A percentile compares a stretch with the other conserved stretches of the same genome.
phyloP scores from a whole-genome alignment of 148 eudicot species.

The Dysphania ambrosioides region DNA sequence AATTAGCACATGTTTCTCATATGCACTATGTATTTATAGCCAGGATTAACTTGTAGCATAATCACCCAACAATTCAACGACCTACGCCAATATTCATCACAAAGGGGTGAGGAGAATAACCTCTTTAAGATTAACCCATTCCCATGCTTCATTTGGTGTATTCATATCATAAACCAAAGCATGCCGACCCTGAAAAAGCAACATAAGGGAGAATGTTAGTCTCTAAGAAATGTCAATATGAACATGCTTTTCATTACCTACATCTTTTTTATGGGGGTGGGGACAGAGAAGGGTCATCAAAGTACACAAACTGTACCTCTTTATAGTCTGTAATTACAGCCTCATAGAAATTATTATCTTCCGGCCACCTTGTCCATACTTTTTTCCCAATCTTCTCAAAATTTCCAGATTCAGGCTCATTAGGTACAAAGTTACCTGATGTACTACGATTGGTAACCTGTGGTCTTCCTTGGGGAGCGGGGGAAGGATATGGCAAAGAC shows the following conservation, averaged over 20 bases:
- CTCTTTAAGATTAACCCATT: constrained; percentile 69
- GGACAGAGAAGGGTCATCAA: neutral
- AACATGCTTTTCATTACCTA: neutral
- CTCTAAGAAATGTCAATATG: neutral
- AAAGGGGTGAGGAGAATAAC: constrained; percentile 25
- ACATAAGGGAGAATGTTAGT: constrained; percentile 19
- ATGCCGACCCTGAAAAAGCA: constrained; percentile 54
- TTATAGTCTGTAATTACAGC: constrained; percentile 54
- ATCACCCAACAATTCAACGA: neutral
- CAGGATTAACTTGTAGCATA: neutral
- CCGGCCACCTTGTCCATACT: constrained; percentile 70
- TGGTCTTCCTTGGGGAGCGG: constrained; percentile 45
- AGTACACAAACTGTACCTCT: constrained; percentile 13
- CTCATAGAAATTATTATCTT: constrained; percentile 59
- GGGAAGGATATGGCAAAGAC: constrained; percentile 43
- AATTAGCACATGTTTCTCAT: neutral
- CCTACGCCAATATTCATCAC: neutral
- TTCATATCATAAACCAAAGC: constrained; percentile 51
- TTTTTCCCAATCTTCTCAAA: constrained; percentile 51
- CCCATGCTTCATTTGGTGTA: constrained; percentile 55
- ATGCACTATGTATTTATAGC: neutral
- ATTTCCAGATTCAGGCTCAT: constrained; percentile 40
- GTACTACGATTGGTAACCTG: constrained; percentile 34
- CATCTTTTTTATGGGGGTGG: no score
- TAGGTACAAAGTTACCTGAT: constrained; percentile 36